phyloP scores from a whole-genome alignment of 495 filamentous ascomycete genomes.

The Podospora sp. region DNA sequence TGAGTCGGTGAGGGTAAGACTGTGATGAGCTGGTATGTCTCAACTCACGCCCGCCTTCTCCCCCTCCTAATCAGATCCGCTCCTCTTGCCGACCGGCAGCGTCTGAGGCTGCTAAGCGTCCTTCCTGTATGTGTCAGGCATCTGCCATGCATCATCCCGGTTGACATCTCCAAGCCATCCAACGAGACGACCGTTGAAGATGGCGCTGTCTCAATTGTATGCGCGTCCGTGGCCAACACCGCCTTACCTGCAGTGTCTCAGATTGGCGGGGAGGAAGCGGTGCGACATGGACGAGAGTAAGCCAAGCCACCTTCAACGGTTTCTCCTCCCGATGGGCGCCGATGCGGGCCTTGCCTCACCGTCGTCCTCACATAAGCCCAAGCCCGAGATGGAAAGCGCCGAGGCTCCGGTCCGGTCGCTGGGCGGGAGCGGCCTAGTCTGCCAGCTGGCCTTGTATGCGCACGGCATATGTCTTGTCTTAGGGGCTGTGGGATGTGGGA shows the following conservation, averaged over 20 bases:
- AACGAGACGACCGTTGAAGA: background rate
- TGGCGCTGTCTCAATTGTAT: background rate
- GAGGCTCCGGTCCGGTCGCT: background rate
- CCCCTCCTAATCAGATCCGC: background rate
- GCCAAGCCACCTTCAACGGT: background rate
- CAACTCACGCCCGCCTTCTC: background rate
- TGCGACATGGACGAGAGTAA: background rate
- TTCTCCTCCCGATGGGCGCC: too few species aligned
- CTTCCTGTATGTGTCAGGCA: background rate
- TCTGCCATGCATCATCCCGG: background rate
- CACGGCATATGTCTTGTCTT: background rate
- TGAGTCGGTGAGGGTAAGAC: slow-evolving; percentile 7
- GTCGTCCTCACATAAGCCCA: background rate
- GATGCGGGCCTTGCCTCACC: too few species aligned
- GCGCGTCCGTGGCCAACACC: background rate
- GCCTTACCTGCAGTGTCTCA: background rate
- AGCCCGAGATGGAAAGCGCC: background rate
- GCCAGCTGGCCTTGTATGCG: background rate
- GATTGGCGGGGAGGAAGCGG: background rate
- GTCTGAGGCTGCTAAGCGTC: background rate
- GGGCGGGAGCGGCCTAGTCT: background rate
- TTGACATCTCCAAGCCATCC: background rate
- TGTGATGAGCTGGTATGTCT: background rate
- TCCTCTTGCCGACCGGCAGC: background rate
- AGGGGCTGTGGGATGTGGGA: background rate